phyloP scores from a whole-genome alignment of 192 early-diverging fungal species.

The Kickxella alabastrina region DNA sequence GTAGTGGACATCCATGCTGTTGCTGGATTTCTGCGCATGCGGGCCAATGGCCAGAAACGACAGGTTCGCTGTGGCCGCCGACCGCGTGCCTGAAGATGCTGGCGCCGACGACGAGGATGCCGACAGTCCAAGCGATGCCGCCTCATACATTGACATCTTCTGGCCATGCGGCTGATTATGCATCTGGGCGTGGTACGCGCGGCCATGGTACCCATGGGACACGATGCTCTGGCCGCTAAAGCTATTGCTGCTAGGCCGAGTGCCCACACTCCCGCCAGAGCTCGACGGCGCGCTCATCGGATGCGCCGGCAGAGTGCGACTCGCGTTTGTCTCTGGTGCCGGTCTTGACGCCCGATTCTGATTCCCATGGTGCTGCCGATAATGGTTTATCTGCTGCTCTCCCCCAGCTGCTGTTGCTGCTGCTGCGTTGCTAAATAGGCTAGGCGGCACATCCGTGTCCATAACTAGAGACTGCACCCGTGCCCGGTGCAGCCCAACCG shows the following conservation, averaged over 20 bases:
- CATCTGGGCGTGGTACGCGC: too few species aligned
- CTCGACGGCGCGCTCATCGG: slow-evolving; percentile 29
- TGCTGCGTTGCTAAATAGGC: slow-evolving; percentile 1
- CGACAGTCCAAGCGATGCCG: slow-evolving; percentile 13
- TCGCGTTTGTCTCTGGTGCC: slow-evolving; percentile 21
- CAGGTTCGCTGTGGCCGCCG: neutral
- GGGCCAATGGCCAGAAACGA: slow-evolving; percentile 4
- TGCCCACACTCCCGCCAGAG: too few species aligned
- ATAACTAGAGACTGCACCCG: slow-evolving; percentile 46
- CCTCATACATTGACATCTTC: neutral
- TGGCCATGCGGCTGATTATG: neutral
- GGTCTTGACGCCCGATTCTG: too few species aligned
- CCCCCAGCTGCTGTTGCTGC: too few species aligned
- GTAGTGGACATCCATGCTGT: too few species aligned
- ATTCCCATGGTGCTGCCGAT: too few species aligned
- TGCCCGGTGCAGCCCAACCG: slow-evolving; percentile 37
- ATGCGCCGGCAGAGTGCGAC: slow-evolving; percentile 15
- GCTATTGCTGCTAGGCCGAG: slow-evolving; percentile 42
- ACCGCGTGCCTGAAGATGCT: slow-evolving; percentile 32
- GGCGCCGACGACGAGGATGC: slow-evolving; percentile 40
- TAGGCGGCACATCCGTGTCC: slow-evolving; percentile 13
- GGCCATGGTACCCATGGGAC: too few species aligned
- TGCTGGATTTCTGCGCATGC: slow-evolving; percentile 10
- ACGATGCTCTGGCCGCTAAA: slow-evolving; percentile 25
- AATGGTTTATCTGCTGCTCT: too few species aligned